Base-by-base conservation (phyloP, 768 basidiomycete genomes). In the Cystofilobasidium bisporidii region DNA sequence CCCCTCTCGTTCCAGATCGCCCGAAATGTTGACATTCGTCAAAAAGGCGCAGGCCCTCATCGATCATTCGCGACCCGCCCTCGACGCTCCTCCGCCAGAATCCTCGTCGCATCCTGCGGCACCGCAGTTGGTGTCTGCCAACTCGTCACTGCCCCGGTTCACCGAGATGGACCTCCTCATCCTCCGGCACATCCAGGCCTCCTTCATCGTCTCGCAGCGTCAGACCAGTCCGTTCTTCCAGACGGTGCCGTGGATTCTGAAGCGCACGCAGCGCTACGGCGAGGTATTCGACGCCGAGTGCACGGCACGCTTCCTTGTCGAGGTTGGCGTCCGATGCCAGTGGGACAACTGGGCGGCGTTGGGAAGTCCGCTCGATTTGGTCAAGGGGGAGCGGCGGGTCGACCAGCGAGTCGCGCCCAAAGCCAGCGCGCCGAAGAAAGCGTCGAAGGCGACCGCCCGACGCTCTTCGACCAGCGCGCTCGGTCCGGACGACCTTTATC, bases 241-340 rank as follows among this genome's bases (percentile, higher is more conserved):
- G 1, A 78, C 82, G 0, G 79, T 63, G 10, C 63, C 64, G 9
- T 53, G 41, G 38, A n/a, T 71, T 24, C 55, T 69, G 63, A 67
- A 68, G 56, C 67, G 45, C 22, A 40, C 55, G 22, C n/a, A 43
- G 22, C 56, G 45, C 0, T 63, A 48, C 48, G 62, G 69, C 71
- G 81, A 50, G 26, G 56, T 72, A 73, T 18, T 79, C 78, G 64
- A 72, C 57, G 45, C 66, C 75, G 83, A 28, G 79, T 82, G 71
- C 2, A 61, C 77, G 3, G 61, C 77, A 77, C 66, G 57, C 9
- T 76, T 86, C 26, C 79, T 96, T 41, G 74, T 84, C 20, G 84
- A 89, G 55, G 72, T 94, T 18, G 92, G 94, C 10, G 81, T 86
- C 10, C 74, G 88, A 26, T 81, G 87, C 2, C 86, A 87, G 1